Evolutionary conservation across 2,329 filamentous ascomycete species (phyloP), one percentile per base, ranked within the genome.

Genomic region (Colletotrichum lupini): DNA sequence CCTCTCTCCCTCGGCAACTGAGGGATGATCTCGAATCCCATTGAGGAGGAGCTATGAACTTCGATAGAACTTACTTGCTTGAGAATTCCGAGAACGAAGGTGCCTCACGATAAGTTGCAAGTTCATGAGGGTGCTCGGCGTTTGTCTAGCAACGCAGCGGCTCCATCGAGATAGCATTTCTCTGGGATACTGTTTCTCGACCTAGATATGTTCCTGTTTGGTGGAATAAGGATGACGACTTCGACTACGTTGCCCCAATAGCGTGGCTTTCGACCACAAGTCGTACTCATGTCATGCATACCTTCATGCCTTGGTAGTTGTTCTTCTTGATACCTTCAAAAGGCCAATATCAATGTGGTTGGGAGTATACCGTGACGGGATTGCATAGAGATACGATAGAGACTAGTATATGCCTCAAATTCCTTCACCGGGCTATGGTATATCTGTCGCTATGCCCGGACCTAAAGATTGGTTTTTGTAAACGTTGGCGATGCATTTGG

Each of bases 171-270:
- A 4, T 55, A 28, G 16, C n/a, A 46, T 28, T 11, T 6, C 11
- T n/a, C 22, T 3, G 5, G 24, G 22, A 32, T 65, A 30, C 59
- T 81, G 49, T 78, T 76, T 32, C 57, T 70, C 2, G 80, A 79
- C 9, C 83, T 82, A 1, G 79, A 80, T 1, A 70, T 71, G 7
- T 82, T 81, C 3, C 81, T 80, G 19, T 78, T 77, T 5, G 83
- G 82, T 4, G 79, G 76, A 1, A 83, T 86, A 11, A 86, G 73
- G 5, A 83, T 81, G 2, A 83, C 77, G 9, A 85, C 83, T 6
- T 83, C 82, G 62, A 85, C 85, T 77, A 86, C 86, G 3, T 81
- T 83, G 4, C 81, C 83, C 1, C 85, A 79, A 1, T 76, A 84
- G 84, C 14, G 77, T 57, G 8, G 83, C 42, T 73, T 86, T 42